Percentiles rank a stretch among this genome's conserved stretches.
Conservation (phyloP, 1,284 basidiomycete genomes). For the Apiotrichum laibachii region DNA sequence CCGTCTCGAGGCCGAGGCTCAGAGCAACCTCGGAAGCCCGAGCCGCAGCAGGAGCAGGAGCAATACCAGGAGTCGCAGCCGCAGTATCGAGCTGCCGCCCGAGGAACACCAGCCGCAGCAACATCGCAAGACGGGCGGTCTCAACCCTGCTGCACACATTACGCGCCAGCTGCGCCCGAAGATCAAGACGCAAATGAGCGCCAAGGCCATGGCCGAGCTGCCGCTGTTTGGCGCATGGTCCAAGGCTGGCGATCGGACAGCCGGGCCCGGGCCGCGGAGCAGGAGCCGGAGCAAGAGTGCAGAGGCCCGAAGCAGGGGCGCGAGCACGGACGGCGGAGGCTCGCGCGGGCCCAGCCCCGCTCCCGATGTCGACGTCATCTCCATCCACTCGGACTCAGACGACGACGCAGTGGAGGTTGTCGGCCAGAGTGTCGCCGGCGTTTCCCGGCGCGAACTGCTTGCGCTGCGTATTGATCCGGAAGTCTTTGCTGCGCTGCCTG, state of each 20-base stretch:
- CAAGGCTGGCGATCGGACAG: not conserved
- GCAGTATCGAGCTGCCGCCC: not conserved
- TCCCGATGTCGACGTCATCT: not conserved
- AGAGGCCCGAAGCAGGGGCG: not conserved
- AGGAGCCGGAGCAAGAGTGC: not conserved
- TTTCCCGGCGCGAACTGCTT: conserved; percentile 56
- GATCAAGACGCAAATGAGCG: conserved; percentile 40
- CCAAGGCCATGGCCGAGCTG: conserved; percentile 32
- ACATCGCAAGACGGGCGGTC: not conserved
- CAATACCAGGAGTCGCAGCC: no score
- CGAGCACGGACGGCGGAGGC: no score
- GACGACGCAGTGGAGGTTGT: conserved; percentile 5
- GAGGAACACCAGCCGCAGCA: not conserved
- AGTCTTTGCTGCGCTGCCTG: conserved; percentile 69
- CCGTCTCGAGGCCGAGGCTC: not conserved
- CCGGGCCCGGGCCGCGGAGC: not conserved
- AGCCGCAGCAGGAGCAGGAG: not conserved
- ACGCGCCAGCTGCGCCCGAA: conserved; percentile 44
- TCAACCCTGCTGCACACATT: conserved; percentile 42
- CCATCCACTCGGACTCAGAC: not conserved
- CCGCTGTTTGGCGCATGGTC: conserved; percentile 42
- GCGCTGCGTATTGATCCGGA: conserved; percentile 66
- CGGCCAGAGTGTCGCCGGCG: conserved; percentile 21
- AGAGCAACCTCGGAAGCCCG: not conserved
- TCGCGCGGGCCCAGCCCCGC: no score